These are phyloP conservation scores for Nicotiana benthamiana DNA, from an alignment of 257 asterid genomes.

Conservation along the genomic window DNA sequence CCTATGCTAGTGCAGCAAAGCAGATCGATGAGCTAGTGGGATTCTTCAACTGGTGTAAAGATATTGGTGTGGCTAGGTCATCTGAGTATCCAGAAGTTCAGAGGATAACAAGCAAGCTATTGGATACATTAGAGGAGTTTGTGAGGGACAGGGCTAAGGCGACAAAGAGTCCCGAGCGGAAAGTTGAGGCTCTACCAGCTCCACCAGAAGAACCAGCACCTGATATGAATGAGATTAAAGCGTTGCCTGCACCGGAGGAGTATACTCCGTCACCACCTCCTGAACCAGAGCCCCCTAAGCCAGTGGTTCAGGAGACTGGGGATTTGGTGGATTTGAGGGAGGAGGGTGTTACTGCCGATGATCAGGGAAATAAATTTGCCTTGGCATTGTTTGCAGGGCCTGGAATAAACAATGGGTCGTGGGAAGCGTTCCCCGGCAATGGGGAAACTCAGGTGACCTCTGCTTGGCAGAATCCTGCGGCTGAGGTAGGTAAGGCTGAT, in stretches of 20 bases:
- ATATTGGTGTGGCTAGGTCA: constrained; percentile 58
- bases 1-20: constrained; percentile 54
- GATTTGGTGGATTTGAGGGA: constrained; percentile 73
- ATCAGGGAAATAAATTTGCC: constrained; percentile 71
- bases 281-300: constrained; percentile 51
- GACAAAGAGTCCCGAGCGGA: constrained; percentile 59
- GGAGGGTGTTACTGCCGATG: constrained; percentile 67
- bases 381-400: constrained; percentile 75
- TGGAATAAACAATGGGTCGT: constrained; percentile 40
- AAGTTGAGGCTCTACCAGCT: constrained; percentile 30
- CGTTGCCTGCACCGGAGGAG: constrained; percentile 68
- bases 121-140: constrained; percentile 81
- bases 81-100: constrained; percentile 74
- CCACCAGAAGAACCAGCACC: constrained; percentile 41
- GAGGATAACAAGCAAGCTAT: constrained; percentile 50
- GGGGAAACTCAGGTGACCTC: constrained; percentile 56
- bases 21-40: constrained; percentile 67
- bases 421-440: constrained; percentile 70
- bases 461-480: constrained; percentile 92
- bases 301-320: constrained; percentile 33
- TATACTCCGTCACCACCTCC: constrained; percentile 51
- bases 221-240: constrained; percentile 64
- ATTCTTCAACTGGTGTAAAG: constrained; percentile 69
- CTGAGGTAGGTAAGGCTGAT: constrained; percentile 70
- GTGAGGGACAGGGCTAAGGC: constrained; percentile 77